phyloP scores from a whole-genome alignment of 1,284 basidiomycete genomes.

The Cryptococcus wingfieldii region DNA sequence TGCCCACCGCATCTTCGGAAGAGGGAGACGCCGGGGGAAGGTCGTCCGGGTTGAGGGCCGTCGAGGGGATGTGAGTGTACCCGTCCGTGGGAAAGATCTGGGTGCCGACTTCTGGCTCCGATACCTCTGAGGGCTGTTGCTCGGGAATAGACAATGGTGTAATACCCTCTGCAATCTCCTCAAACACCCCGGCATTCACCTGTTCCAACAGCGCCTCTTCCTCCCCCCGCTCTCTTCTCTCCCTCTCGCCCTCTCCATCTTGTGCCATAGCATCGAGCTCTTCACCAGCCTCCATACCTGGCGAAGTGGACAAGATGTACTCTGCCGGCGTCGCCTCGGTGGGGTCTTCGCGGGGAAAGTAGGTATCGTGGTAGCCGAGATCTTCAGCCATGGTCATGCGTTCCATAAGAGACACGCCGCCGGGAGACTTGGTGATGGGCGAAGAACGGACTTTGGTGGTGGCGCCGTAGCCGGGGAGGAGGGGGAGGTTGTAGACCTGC shows the following conservation, averaged over 20 bases:
- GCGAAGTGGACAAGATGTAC: slow-evolving; percentile 45
- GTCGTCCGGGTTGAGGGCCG: slow-evolving; percentile 27
- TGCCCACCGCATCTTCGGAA: background rate
- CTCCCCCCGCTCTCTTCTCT: slow-evolving; percentile 12
- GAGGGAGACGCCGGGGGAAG: slow-evolving; percentile 9
- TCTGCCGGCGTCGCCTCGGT: slow-evolving; percentile 33
- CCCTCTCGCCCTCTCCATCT: slow-evolving; percentile 4
- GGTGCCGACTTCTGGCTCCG: slow-evolving; percentile 21
- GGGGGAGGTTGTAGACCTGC: slow-evolving; percentile 83
- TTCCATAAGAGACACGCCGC: slow-evolving; percentile 58
- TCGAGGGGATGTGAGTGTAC: background rate
- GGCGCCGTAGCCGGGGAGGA: slow-evolving; percentile 85
- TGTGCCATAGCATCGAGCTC: background rate
- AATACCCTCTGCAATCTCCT: background rate
- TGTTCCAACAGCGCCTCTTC: slow-evolving; percentile 7
- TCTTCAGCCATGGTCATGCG: slow-evolving; percentile 81
- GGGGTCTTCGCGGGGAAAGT: slow-evolving; percentile 55
- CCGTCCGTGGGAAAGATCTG: slow-evolving; percentile 24
- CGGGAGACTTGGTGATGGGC: slow-evolving; percentile 58
- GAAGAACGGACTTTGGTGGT: slow-evolving; percentile 80
- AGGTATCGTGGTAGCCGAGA: slow-evolving; percentile 78
- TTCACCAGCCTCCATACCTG: slow-evolving; percentile 3
- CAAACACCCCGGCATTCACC: slow-evolving; percentile 13
- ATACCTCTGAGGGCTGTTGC: too few species aligned
- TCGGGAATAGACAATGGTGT: too few species aligned